Conservation (phyloP, 73 alveolate species). For the Paramecium primaurelia region DNA sequence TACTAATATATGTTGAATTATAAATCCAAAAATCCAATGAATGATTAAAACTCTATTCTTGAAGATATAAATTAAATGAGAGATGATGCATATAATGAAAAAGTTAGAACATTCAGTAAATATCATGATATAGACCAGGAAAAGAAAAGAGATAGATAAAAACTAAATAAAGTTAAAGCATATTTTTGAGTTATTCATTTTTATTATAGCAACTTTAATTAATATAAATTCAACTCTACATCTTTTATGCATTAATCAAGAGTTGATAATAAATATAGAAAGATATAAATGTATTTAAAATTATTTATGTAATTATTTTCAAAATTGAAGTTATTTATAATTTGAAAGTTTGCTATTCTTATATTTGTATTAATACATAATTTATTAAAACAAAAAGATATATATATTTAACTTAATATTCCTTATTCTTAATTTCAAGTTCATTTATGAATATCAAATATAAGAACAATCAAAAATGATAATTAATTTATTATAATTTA, state of each 20-base stretch:
- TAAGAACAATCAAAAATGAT: not conserved
- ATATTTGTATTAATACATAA: no score
- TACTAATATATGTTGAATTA: not conserved
- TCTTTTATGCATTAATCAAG: not conserved
- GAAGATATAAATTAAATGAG: not conserved
- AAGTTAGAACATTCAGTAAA: not conserved
- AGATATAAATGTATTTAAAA: no score
- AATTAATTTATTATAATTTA: not conserved
- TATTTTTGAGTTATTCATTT: not conserved
- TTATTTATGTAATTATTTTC: no score
- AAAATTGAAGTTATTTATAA: no score
- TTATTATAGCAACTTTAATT: not conserved
- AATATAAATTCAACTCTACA: not conserved
- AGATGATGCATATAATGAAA: slow-evolving; percentile 15
- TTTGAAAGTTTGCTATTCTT: no score
- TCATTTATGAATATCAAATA: no score
- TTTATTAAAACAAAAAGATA: no score
- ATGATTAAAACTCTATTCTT: not conserved
- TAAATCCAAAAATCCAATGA: not conserved
- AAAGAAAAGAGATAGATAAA: not conserved
- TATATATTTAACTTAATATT: no score
- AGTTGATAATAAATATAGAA: not conserved
- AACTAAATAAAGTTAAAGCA: not conserved
- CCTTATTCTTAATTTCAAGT: no score
- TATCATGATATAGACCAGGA: not conserved